Evolutionary conservation across 257 asterid genomes (phyloP).

Genomic region (Dorcoceras hygrometricum): DNA sequence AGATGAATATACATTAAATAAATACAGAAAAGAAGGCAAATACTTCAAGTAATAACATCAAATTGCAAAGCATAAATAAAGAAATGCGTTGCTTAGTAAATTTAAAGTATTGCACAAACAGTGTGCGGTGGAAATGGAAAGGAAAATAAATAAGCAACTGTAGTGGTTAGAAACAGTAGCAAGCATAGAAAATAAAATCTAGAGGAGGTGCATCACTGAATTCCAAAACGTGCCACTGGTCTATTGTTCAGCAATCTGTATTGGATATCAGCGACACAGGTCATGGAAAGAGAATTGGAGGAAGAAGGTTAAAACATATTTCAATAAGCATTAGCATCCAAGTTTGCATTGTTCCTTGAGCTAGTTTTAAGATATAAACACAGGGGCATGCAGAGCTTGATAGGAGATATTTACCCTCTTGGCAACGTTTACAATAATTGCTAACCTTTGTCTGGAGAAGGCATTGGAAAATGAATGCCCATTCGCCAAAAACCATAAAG

Average conservation of each 20-base stretch:
- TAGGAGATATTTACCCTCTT: not conserved
- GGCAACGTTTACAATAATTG: constrained; percentile 19
- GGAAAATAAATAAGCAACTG: constrained; percentile 9
- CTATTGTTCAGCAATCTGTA: not conserved
- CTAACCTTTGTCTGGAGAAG: constrained; percentile 95
- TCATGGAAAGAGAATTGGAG: not conserved
- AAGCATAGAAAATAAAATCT: constrained; percentile 13
- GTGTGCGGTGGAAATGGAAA: not conserved
- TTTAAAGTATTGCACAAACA: not conserved
- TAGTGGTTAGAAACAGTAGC: not conserved
- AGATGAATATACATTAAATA: constrained; percentile 24
- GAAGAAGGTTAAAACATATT: not conserved
- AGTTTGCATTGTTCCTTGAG: not conserved
- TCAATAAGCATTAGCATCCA: not conserved
- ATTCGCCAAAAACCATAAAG: constrained; percentile 98
- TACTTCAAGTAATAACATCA: constrained; percentile 1
- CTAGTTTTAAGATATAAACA: not conserved
- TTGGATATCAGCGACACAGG: not conserved
- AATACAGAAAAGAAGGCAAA: constrained; percentile 7
- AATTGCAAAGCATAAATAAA: not conserved
- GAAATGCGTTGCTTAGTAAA: not conserved
- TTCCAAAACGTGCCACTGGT: not conserved
- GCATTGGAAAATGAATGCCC: constrained; percentile 99
- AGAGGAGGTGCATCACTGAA: constrained; percentile 3
- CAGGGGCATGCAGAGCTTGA: not conserved